These are phyloP conservation scores for Lavandula angustifolia DNA, from an alignment of 257 asterid species.

Conservation along the genomic window DNA sequence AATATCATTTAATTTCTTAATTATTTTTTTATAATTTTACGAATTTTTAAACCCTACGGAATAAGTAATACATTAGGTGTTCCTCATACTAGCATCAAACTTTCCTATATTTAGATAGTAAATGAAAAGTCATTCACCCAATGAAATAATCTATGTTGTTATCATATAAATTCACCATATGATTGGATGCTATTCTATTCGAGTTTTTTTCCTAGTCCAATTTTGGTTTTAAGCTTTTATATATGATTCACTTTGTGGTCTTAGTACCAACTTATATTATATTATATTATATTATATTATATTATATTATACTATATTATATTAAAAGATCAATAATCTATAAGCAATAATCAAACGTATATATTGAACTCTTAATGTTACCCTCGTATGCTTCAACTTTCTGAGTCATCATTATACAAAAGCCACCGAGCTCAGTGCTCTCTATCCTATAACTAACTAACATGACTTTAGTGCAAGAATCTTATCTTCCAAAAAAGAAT, in stretches of 20 bases:
- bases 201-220: neutral
- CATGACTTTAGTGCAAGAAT: conserved; percentile 20
- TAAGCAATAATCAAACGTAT: neutral
- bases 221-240: neutral
- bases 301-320: no score
- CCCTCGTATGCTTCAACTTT: conserved; percentile 10
- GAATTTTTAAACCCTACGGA: no score
- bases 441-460: conserved; percentile 21
- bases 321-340: neutral
- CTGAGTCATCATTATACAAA: conserved; percentile 1
- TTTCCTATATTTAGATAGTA: no score
- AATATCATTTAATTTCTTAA: no score
- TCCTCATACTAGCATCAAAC: no score
- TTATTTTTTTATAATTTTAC: no score
- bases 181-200: neutral
- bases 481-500: conserved; percentile 25
- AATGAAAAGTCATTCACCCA: no score
- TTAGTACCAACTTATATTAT: conserved; percentile 10
- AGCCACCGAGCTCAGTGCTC: conserved; percentile 24
- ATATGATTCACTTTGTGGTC: neutral
- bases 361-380: neutral
- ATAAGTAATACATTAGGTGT: no score
- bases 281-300: no score
- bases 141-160: no score
- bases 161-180: no score